Evolutionary conservation across 2,329 filamentous ascomycete species (phyloP).

Genomic region (Ilyonectria sp.): DNA sequence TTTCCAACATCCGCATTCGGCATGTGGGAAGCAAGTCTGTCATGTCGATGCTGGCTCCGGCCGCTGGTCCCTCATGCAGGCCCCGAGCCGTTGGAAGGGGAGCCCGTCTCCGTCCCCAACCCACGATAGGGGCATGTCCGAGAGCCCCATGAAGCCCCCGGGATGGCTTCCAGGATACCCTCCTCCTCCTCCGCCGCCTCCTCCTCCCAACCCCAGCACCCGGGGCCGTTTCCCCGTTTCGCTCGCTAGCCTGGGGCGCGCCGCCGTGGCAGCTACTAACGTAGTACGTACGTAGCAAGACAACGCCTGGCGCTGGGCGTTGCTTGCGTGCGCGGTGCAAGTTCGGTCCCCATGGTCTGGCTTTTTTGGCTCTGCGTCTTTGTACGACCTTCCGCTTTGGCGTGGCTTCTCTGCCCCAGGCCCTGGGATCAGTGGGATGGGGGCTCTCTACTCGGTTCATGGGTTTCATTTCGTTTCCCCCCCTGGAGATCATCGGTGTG

Average conservation of each 20-base stretch:
- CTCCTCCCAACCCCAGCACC: background rate
- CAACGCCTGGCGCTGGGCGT: background rate
- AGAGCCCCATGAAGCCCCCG: background rate
- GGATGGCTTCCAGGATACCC: background rate
- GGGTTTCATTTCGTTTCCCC: background rate
- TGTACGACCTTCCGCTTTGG: constrained; percentile 6
- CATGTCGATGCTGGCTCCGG: too few relatives aligned
- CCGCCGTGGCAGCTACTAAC: background rate
- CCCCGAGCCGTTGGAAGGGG: too few relatives aligned
- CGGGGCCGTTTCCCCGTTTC: constrained; percentile 10
- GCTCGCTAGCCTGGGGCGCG: background rate
- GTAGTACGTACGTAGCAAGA: background rate
- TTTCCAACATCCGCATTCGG: constrained; percentile 1
- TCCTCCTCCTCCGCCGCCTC: too few relatives aligned
- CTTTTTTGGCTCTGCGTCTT: background rate
- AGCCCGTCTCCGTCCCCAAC: background rate
- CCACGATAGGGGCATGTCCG: constrained; percentile 3
- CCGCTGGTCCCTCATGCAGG: background rate
- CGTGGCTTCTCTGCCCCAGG: background rate
- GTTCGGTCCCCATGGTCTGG: background rate
- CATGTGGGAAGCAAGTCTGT: background rate
- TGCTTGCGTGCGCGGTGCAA: too few relatives aligned
- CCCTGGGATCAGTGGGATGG: background rate
- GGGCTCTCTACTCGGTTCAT: background rate
- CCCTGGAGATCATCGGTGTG: background rate